These are phyloP conservation scores for Lasiosphaeris hirsuta DNA, from an alignment of 495 filamentous ascomycete species.

Conservation along the genomic window DNA sequence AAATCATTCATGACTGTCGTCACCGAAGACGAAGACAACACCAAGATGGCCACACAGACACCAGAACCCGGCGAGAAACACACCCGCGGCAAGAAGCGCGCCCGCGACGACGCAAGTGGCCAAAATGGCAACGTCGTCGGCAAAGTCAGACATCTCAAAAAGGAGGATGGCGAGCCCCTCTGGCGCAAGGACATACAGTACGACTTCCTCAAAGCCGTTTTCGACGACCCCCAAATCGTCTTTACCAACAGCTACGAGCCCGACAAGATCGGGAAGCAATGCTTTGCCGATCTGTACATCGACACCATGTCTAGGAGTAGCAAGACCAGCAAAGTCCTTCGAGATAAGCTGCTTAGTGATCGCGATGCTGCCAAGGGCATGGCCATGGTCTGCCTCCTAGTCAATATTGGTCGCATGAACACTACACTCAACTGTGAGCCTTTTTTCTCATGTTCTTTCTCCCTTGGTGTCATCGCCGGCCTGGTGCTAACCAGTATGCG, in stretches of 20 bases:
- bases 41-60: conserved; percentile 28
- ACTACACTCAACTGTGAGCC: conserved; percentile 91
- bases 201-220: conserved; percentile 87
- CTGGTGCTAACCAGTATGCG: conserved; percentile 27
- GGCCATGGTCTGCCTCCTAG: conserved; percentile 98
- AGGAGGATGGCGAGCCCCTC: conserved; percentile 92
- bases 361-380: conserved; percentile 89
- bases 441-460: not conserved
- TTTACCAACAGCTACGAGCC: conserved; percentile 83
- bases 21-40: conserved; percentile 35
- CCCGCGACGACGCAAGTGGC: conserved; percentile 32
- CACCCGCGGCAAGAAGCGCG: conserved; percentile 33
- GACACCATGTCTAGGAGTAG: conserved; percentile 98
- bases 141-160: conserved; percentile 94
- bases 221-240: conserved; percentile 77
- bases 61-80: conserved; percentile 32
- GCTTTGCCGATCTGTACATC: conserved; percentile 94
- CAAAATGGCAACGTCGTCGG: conserved; percentile 56
- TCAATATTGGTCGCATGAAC: conserved; percentile 98
- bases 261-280: conserved; percentile 66
- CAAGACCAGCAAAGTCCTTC: conserved; percentile 97
- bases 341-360: conserved; percentile 93
- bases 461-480: not conserved
- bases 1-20: conserved; percentile 34
- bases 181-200: conserved; percentile 98